Conservation (phyloP, 148 eudicot species). For the Oxyria digyna region DNA sequence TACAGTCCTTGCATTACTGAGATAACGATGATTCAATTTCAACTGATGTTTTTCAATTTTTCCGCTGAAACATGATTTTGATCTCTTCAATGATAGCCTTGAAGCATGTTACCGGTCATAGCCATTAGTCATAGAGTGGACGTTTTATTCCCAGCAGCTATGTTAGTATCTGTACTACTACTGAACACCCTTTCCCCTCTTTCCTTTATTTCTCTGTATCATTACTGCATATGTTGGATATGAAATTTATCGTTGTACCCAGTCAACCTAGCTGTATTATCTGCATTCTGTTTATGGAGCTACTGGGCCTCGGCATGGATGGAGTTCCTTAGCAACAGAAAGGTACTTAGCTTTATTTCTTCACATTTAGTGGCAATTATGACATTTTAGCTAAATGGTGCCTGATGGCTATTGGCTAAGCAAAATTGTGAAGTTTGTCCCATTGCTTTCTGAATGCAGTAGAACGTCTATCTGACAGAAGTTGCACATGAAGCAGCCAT, state of each 20-base stretch:
- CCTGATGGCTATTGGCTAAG: neutral
- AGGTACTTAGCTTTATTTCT: constrained; percentile 2
- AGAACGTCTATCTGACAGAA: neutral
- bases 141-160: neutral
- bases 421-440: neutral
- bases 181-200: neutral
- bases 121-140: neutral
- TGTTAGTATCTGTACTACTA: neutral
- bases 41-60: neutral
- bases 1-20: neutral
- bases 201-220: neutral
- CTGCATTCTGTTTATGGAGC: neutral
- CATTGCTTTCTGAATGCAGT: neutral
- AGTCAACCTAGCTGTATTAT: neutral
- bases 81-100: too few relatives aligned
- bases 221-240: neutral
- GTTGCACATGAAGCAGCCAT: neutral
- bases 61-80: neutral
- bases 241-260: constrained; percentile 2
- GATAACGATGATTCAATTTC: too few relatives aligned
- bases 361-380: neutral
- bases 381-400: neutral
- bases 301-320: neutral
- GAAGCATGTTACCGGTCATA: neutral
- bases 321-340: neutral